Evolutionary conservation across 2,329 filamentous ascomycete genomes (phyloP).

Genomic region (Pseudocercospora ulei): DNA sequence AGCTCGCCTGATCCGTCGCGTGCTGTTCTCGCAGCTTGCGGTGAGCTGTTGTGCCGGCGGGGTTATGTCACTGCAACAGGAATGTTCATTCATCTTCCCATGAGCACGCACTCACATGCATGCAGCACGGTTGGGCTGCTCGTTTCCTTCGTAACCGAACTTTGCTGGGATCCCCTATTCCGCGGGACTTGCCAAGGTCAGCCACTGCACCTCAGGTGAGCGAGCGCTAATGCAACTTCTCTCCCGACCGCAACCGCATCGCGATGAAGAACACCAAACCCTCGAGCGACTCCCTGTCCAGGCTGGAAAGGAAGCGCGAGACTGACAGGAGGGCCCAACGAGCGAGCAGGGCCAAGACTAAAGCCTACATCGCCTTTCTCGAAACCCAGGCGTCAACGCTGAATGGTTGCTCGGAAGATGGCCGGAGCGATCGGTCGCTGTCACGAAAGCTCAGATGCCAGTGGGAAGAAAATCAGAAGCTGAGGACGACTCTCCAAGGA

Average conservation of each 20-base stretch:
- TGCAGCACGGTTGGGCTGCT: too few relatives aligned
- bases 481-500: not conserved
- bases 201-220: not conserved
- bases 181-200: too few relatives aligned
- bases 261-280: not conserved
- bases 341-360: constrained; percentile 8
- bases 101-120: too few relatives aligned
- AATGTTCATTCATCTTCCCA: too few relatives aligned
- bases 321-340: constrained; percentile 4
- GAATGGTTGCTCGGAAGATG: not conserved
- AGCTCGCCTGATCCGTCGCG: not conserved
- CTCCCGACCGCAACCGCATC: not conserved
- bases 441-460: not conserved
- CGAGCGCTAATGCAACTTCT: not conserved
- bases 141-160: too few relatives aligned
- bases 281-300: not conserved
- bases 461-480: constrained; percentile 2
- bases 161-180: too few relatives aligned
- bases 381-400: not conserved
- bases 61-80: too few relatives aligned
- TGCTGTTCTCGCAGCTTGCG: not conserved
- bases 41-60: too few relatives aligned
- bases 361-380: constrained; percentile 7
- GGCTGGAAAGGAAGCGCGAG: constrained; percentile 18
- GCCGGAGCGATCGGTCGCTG: not conserved